phyloP scores from a whole-genome alignment of 148 eudicot genomes.

The Persicaria tinctoria region DNA sequence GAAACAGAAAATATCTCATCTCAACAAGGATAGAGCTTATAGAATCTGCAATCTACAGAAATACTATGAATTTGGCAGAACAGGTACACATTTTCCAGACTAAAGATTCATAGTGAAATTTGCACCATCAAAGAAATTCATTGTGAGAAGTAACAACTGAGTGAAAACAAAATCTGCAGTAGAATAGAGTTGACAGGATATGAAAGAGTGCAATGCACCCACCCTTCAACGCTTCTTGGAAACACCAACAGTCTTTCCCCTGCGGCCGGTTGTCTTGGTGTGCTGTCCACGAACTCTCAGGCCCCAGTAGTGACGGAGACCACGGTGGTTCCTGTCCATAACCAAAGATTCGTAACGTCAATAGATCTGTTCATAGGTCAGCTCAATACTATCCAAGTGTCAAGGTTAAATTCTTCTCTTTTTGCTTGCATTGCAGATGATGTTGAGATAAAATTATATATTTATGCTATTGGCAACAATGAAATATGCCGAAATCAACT shows the following conservation, averaged over 20 bases:
- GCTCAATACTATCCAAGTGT: background rate
- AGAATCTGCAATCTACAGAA: slow-evolving; percentile 5
- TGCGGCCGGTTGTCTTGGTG: slow-evolving; percentile 70
- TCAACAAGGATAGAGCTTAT: background rate
- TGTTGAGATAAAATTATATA: too few species aligned
- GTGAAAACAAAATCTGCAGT: slow-evolving; percentile 11
- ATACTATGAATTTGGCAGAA: background rate
- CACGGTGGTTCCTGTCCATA: slow-evolving; percentile 49
- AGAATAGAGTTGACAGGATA: background rate
- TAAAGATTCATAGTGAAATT: background rate
- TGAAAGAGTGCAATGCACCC: background rate
- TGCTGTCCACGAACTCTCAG: slow-evolving; percentile 71
- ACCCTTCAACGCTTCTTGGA: slow-evolving; percentile 53
- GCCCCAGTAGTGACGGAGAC: slow-evolving; percentile 76
- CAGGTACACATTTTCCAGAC: background rate
- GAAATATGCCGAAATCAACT: too few species aligned
- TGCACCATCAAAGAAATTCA: background rate
- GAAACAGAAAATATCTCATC: background rate
- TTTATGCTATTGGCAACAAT: too few species aligned
- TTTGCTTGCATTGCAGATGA: too few species aligned
- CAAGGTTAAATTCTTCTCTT: background rate
- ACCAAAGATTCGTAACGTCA: background rate
- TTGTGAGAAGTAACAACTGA: background rate
- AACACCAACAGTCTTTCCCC: slow-evolving; percentile 74
- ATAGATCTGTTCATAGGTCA: background rate